Evolutionary conservation across 139 green algal genomes (phyloP).

Genomic region (Edaphochlamys debaryana): DNA sequence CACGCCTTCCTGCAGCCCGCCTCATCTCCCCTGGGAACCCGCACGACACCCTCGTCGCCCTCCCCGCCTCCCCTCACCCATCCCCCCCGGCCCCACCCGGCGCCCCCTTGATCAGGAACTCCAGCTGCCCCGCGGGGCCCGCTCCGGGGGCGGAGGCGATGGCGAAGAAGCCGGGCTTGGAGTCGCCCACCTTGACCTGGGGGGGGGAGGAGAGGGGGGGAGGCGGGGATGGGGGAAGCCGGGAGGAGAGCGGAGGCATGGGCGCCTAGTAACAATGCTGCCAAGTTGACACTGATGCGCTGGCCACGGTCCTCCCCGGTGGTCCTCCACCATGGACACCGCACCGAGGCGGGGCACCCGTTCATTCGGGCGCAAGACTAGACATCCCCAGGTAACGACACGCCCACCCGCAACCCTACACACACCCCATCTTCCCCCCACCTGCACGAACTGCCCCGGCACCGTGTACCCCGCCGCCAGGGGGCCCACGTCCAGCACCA

Average conservation of each 20-base stretch:
- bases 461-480: slow-evolving; percentile 76
- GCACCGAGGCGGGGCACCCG: too few species aligned
- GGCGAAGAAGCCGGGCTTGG: slow-evolving; percentile 91
- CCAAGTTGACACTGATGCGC: not conserved
- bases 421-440: too few species aligned
- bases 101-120: slow-evolving; percentile 60
- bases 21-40: too few species aligned
- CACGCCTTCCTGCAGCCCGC: too few species aligned
- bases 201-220: not conserved
- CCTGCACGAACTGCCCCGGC: slow-evolving; percentile 90
- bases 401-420: too few species aligned
- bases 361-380: too few species aligned
- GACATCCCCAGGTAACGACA: too few species aligned
- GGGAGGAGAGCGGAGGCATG: not conserved
- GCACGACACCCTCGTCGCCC: not conserved
- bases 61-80: not conserved
- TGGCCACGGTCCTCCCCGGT: too few species aligned
- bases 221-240: too few species aligned
- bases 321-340: too few species aligned
- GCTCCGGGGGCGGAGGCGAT: slow-evolving; percentile 84
- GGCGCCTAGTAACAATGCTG: not conserved
- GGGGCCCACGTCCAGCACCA: slow-evolving; percentile 72
- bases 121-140: slow-evolving; percentile 54
- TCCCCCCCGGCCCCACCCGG: not conserved
- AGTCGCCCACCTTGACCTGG: slow-evolving; percentile 74